phyloP scores from a whole-genome alignment of 129 eudicot genomes.

The Erigeron canadensis region DNA sequence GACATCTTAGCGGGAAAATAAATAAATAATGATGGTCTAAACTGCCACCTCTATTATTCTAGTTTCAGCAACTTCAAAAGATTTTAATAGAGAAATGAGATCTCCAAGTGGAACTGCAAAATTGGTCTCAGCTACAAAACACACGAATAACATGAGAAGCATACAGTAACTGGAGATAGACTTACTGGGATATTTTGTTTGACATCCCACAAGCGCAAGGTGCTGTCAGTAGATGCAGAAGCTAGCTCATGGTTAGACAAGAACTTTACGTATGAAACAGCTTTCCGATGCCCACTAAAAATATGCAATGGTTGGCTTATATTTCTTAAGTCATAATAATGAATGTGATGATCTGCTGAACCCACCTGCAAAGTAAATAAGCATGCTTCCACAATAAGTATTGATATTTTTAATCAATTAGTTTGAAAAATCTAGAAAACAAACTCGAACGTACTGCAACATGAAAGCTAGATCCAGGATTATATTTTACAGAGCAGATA shows the following conservation, averaged over 20 bases:
- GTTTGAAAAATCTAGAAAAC: not conserved
- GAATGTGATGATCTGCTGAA: constrained; percentile 94
- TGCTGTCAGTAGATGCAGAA: constrained; percentile 97
- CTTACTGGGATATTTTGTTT: constrained; percentile 78
- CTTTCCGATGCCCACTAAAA: constrained; percentile 85
- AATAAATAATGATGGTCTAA: not conserved
- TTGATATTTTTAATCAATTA: constrained; percentile 1
- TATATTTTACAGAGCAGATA: constrained; percentile 91
- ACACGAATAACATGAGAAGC: not conserved
- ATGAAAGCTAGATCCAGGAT: constrained; percentile 88
- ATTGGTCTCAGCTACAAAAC: constrained; percentile 1
- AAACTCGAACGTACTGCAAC: constrained; percentile 63
- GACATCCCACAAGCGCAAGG: constrained; percentile 94
- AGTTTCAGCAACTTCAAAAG: not conserved
- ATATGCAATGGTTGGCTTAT: constrained; percentile 71
- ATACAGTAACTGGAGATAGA: not conserved
- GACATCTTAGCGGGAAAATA: not conserved
- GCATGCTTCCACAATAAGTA: not conserved
- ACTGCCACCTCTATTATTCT: not conserved
- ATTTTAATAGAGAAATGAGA: not conserved
- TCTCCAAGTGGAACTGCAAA: not conserved
- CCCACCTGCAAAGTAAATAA: constrained; percentile 63
- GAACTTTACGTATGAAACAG: constrained; percentile 92
- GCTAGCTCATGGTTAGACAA: constrained; percentile 82
- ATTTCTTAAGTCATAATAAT: constrained; percentile 90